Evolutionary conservation across 306 rosid genomes (phyloP).

Genomic region (Ochetophila trinervis): DNA sequence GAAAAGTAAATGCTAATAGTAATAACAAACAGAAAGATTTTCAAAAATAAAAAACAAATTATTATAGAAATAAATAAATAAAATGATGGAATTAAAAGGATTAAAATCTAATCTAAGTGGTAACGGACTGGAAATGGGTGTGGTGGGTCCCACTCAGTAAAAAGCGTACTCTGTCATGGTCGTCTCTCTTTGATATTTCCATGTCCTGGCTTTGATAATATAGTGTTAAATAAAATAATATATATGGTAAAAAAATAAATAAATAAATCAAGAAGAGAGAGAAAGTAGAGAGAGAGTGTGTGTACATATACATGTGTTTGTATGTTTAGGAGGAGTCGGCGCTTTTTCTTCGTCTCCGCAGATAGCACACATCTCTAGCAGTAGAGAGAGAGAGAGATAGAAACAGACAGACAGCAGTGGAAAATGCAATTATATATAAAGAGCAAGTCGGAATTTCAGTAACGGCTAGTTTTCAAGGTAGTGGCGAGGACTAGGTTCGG

Average conservation of each 20-base stretch:
- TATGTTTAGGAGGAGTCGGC: slow-evolving; percentile 32
- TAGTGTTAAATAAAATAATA: too few relatives aligned
- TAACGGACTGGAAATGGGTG: neutral
- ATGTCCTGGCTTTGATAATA: slow-evolving; percentile 2
- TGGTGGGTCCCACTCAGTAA: slow-evolving; percentile 27
- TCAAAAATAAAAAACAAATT: too few relatives aligned
- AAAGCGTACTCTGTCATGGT: slow-evolving; percentile 29
- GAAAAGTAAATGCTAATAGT: too few relatives aligned
- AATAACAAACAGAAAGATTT: neutral
- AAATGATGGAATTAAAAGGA: neutral
- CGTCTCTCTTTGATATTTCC: slow-evolving; percentile 13
- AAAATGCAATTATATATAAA: slow-evolving; percentile 1
- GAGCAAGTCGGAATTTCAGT: slow-evolving; percentile 29
- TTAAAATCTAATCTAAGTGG: neutral
- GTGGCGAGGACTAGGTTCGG: neutral
- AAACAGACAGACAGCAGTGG: slow-evolving; percentile 4
- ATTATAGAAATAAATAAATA: neutral
- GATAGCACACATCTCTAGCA: slow-evolving; percentile 39
- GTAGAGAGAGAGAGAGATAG: neutral
- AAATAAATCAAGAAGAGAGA: neutral
- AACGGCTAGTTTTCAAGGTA: slow-evolving; percentile 45
- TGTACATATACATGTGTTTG: neutral
- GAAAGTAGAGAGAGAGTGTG: slow-evolving; percentile 7
- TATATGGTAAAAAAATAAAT: neutral
- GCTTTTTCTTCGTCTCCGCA: slow-evolving; percentile 29